A percentile compares a stretch with the other conserved stretches of the same genome.
These are phyloP conservation scores for Curvularia spicifera DNA, from an alignment of 2,329 filamentous ascomycete species.

Conservation along the genomic window DNA sequence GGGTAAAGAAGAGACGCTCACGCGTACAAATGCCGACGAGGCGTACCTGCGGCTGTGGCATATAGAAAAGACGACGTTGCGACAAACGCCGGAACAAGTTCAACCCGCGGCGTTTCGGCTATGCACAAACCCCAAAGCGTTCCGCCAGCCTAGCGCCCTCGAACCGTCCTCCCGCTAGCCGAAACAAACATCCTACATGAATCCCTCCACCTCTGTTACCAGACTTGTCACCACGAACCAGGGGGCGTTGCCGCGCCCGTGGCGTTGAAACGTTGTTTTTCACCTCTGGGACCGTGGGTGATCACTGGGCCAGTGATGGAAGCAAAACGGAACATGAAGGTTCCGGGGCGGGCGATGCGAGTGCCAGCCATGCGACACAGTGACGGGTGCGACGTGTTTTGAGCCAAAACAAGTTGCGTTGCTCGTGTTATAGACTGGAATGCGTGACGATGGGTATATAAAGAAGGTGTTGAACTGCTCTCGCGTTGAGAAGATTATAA, in stretches of 20 bases:
- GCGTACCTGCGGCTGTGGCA: no score
- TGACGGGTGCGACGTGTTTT: neutral
- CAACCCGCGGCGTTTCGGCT: neutral
- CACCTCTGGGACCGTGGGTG: neutral
- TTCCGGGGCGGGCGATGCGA: neutral
- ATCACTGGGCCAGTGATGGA: neutral
- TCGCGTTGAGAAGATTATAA: neutral
- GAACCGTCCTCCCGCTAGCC: neutral
- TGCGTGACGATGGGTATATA: neutral
- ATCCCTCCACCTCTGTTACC: neutral
- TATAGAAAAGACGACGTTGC: neutral
- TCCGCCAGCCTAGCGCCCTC: neutral
- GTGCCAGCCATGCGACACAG: neutral
- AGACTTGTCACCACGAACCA: neutral
- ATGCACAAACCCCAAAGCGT: neutral
- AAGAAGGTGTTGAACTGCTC: neutral
- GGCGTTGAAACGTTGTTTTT: neutral
- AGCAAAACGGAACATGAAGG: neutral
- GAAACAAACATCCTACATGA: neutral
- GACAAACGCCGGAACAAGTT: neutral
- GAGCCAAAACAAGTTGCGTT: neutral
- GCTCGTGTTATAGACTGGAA: neutral
- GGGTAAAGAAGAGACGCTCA: no score
- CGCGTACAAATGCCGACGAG: no score
- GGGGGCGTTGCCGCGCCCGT: neutral